Evolutionary conservation across 2,329 filamentous ascomycete genomes (phyloP), one percentile per base, ranked within the genome.

Genomic region (Sporothrix phasma): DNA sequence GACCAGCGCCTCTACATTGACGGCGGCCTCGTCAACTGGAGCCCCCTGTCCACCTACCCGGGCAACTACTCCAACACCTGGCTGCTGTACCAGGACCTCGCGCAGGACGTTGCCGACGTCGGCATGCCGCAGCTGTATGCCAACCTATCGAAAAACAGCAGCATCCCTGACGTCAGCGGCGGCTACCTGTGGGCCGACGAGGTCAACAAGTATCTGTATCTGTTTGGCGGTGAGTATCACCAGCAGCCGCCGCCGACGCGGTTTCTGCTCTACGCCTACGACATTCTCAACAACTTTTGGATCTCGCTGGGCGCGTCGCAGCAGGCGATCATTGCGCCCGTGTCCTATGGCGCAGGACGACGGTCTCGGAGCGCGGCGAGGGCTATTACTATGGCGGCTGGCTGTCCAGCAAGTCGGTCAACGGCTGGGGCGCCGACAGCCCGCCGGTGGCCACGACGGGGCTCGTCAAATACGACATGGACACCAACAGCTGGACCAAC

Each of bases 351-450:
- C 11, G 83, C 83, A 15, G 81, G 83, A 77, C 81, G 10, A 78
- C 81, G 2, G 77, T 85, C 10, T 77, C 84, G 4, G 76, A 79
- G 43, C 76, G 79, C 2, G 84, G 82, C 11, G 75, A 81, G 64
- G 84, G 80, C 1, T 88, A 82, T 69, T 85, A 86, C 70, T 81
- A 84, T 66, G 85, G 85, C 49, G 85, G 85, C 46, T 88, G 81
- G 80, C 74, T 83, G 64, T 85, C 80, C 68, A 83, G 82, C 67
- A 72, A 72, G 53, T 83, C 82, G 0, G 75, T 78, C 1, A 74
- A 79, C 0, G 77, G 76, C 8, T 87, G 83, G 83, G 72, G 71
- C 17, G 79, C 37, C 15, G 7, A 54, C 39, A 37, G 78, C 1
- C 71, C 75, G 7, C 75, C 77, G 1, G 70, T 80, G 37, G 81